phyloP scores from a whole-genome alignment of 441 rosid species.

The Geranium incanum region DNA sequence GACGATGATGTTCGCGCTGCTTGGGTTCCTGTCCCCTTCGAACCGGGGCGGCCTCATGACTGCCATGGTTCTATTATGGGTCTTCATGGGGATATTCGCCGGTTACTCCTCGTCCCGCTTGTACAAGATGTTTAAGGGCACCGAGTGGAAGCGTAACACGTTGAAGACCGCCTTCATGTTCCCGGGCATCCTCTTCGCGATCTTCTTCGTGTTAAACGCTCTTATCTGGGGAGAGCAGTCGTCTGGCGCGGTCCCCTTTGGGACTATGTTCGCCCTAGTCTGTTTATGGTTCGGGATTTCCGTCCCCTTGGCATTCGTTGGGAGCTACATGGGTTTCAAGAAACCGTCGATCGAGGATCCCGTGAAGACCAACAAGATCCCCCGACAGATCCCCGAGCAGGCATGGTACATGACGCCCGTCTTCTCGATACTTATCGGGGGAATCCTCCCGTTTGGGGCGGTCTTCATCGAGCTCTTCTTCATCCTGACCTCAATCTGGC shows the following conservation, averaged over 20 bases:
- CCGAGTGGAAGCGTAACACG: constrained; percentile 87
- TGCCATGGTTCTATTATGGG: constrained; percentile 97
- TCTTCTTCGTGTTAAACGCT: constrained; percentile 80
- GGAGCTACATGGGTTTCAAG: constrained; percentile 89
- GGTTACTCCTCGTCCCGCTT: constrained; percentile 85
- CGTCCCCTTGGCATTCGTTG: constrained; percentile 84
- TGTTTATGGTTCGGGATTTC: constrained; percentile 96
- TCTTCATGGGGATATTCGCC: constrained; percentile 86
- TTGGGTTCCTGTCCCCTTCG: constrained; percentile 90
- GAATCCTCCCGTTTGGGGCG: constrained; percentile 93
- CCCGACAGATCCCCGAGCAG: constrained; percentile 63
- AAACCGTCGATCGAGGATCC: constrained; percentile 87
- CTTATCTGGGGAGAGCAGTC: constrained; percentile 90
- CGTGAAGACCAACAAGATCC: constrained; percentile 49
- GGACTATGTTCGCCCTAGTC: constrained; percentile 91
- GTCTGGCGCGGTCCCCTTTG: constrained; percentile 90
- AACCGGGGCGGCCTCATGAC: constrained; percentile 98
- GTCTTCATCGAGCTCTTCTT: constrained; percentile 96
- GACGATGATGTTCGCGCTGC: constrained; percentile 90
- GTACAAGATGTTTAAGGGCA: constrained; percentile 87
- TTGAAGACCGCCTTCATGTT: constrained; percentile 88
- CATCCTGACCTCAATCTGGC: constrained; percentile 94
- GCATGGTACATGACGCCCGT: constrained; percentile 95
- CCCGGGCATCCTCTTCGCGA: constrained; percentile 66
- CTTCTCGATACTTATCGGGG: constrained; percentile 84